Evolutionary conservation across 495 filamentous ascomycete genomes (phyloP).

Genomic region (Friedmanniomyces simplex): DNA sequence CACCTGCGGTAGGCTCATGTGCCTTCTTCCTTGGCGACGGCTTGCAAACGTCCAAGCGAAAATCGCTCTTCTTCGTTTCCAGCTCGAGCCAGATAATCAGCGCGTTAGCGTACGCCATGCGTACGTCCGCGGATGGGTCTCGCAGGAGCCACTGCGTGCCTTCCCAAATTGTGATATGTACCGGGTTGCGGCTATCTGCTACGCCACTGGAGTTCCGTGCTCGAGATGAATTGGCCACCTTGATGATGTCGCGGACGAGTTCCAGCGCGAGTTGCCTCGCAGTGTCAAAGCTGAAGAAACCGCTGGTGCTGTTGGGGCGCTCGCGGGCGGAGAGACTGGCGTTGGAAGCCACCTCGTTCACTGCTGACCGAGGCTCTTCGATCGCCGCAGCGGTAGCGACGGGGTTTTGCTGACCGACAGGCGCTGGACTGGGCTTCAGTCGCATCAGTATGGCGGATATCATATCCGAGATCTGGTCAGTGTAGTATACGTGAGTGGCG

Average conservation of each 20-base stretch:
- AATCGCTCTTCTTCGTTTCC: conserved; percentile 62
- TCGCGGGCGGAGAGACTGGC: conserved; percentile 32
- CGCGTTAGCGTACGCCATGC: conserved; percentile 74
- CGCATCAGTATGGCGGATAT: conserved; percentile 64
- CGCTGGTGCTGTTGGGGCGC: conserved; percentile 40
- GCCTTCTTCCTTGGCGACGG: conserved; percentile 27
- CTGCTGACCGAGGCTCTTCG: conserved; percentile 29
- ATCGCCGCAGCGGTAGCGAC: conserved; percentile 28
- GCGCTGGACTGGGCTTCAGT: conserved; percentile 52
- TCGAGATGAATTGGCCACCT: conserved; percentile 56
- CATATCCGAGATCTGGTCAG: conserved; percentile 89
- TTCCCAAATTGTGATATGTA: conserved; percentile 76
- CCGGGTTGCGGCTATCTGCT: conserved; percentile 57
- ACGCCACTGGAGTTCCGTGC: conserved; percentile 43
- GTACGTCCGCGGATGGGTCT: conserved; percentile 63
- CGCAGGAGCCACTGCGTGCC: conserved; percentile 81
- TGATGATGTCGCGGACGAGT: conserved; percentile 67
- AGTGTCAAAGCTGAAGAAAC: conserved; percentile 61
- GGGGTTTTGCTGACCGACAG: conserved; percentile 22
- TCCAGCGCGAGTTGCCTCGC: conserved; percentile 68
- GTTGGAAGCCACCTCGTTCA: conserved; percentile 33
- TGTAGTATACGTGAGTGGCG: conserved; percentile 90
- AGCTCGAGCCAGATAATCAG: conserved; percentile 69
- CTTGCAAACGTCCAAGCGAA: conserved; percentile 44
- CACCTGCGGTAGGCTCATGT: conserved; percentile 16